Conservation (phyloP, 2,329 filamentous ascomycete genomes). For the Hymenoscyphus linearis region DNA sequence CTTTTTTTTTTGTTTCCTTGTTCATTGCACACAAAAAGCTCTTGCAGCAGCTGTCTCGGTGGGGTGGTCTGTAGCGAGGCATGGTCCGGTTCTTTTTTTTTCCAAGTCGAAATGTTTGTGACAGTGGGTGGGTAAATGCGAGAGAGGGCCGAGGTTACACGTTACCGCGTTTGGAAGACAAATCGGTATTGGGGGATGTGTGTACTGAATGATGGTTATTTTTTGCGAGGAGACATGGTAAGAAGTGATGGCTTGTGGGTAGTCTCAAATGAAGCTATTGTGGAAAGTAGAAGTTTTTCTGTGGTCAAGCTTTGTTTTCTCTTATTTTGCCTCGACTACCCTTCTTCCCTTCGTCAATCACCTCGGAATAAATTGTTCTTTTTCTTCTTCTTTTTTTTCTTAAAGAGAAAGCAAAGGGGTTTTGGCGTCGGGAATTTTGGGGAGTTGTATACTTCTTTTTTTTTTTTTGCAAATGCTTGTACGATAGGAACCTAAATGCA, state of each 20-base stretch:
- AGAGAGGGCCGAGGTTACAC: conserved; percentile 7
- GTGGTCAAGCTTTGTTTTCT: conserved; percentile 13
- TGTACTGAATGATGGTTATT: conserved; percentile 16
- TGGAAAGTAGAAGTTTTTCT: conserved; percentile 3
- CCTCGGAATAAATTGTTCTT: no score
- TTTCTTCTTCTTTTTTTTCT: no score
- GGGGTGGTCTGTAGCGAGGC: conserved; percentile 18
- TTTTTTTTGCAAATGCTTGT: conserved; percentile 25
- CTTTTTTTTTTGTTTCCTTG: conserved; percentile 19
- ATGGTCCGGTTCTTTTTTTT: conserved; percentile 17
- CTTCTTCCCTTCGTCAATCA: conserved; percentile 9
- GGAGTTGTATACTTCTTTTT: neutral
- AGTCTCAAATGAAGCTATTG: conserved; percentile 9
- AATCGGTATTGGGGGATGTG: conserved; percentile 1
- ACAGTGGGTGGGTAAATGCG: conserved; percentile 20
- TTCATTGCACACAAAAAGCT: conserved; percentile 26
- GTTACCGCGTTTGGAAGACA: conserved; percentile 5
- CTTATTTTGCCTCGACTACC: neutral
- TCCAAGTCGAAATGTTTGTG: conserved; percentile 20
- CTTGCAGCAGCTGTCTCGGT: conserved; percentile 23
- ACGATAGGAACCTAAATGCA: conserved; percentile 27
- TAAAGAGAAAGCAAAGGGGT: no score
- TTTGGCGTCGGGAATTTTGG: conserved; percentile 15
- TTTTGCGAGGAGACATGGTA: conserved; percentile 11
- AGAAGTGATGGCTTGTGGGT: conserved; percentile 6